Evolutionary conservation across 2,329 filamentous ascomycete genomes (phyloP).

Genomic region (Aspergillus japonicus): DNA sequence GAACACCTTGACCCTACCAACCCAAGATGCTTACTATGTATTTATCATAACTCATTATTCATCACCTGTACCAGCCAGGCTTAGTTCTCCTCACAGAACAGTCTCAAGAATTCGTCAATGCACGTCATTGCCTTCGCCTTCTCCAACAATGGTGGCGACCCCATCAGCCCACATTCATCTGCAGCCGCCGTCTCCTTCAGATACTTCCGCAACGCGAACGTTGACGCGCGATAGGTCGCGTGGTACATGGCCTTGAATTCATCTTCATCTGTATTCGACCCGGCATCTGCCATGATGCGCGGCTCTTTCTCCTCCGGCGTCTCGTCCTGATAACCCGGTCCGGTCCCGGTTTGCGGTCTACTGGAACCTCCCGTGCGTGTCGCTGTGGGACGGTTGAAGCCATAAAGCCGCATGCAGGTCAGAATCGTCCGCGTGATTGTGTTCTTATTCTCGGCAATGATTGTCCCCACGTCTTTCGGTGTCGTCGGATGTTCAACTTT

Average conservation of each 20-base stretch:
- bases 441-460: slow-evolving; percentile 41
- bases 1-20: too few species aligned
- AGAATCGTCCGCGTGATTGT: slow-evolving; percentile 43
- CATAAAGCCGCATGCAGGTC: slow-evolving; percentile 46
- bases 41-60: slow-evolving; percentile 23
- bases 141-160: slow-evolving; percentile 28
- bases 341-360: slow-evolving; percentile 13
- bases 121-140: slow-evolving; percentile 42
- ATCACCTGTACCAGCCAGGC: slow-evolving; percentile 20
- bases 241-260: slow-evolving; percentile 47
- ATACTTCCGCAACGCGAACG: slow-evolving; percentile 43
- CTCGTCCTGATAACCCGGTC: slow-evolving; percentile 5
- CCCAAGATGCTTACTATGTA: slow-evolving; percentile 14
- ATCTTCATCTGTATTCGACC: slow-evolving; percentile 33
- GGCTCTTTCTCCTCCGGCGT: slow-evolving; percentile 19
- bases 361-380: slow-evolving; percentile 19
- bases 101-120: slow-evolving; percentile 41
- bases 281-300: slow-evolving; percentile 3
- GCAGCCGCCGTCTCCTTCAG: slow-evolving; percentile 26
- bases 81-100: slow-evolving; percentile 43
- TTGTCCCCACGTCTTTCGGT: slow-evolving; percentile 28
- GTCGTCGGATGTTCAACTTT: slow-evolving; percentile 17
- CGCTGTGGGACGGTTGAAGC: slow-evolving; percentile 37
- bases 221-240: slow-evolving; percentile 44
- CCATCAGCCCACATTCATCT: slow-evolving; percentile 4